Conservation (phyloP, 2,329 filamentous ascomycete genomes). For the Cytospora schulzeri region DNA sequence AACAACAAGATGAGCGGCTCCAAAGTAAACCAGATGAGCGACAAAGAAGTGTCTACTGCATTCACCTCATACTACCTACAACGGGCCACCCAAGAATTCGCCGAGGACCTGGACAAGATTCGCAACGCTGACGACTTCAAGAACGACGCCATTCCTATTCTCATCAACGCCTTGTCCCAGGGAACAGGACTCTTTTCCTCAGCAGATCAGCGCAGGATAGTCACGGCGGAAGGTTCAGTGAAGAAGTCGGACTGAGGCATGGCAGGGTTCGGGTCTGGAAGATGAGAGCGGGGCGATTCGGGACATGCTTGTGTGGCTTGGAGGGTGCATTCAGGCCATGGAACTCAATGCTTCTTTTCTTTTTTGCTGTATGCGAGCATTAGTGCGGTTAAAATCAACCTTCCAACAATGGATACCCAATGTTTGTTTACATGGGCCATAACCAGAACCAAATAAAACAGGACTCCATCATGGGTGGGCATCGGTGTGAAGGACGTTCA, state of each 20-base stretch:
- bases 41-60: slow-evolving; percentile 36
- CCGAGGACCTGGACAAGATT: slow-evolving; percentile 73
- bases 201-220: slow-evolving; percentile 45
- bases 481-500: too few species aligned
- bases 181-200: slow-evolving; percentile 62
- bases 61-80: slow-evolving; percentile 72
- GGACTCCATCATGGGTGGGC: too few species aligned
- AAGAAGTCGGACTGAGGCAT: slow-evolving; percentile 16
- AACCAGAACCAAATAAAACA: too few species aligned
- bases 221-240: slow-evolving; percentile 25
- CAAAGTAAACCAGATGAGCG: slow-evolving; percentile 14
- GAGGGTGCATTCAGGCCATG: too few species aligned
- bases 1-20: slow-evolving; percentile 10
- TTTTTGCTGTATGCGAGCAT: too few species aligned
- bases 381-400: too few species aligned
- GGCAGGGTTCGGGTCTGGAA: not conserved
- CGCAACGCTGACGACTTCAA: slow-evolving; percentile 71
- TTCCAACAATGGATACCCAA: too few species aligned
- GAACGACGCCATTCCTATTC: slow-evolving; percentile 62
- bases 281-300: not conserved
- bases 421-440: too few species aligned
- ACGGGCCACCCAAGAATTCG: slow-evolving; percentile 68
- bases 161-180: slow-evolving; percentile 70
- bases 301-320: too few species aligned
- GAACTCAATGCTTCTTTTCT: too few species aligned